phyloP scores from a whole-genome alignment of 2,329 filamentous ascomycete species.

The Diaporthe destruens region DNA sequence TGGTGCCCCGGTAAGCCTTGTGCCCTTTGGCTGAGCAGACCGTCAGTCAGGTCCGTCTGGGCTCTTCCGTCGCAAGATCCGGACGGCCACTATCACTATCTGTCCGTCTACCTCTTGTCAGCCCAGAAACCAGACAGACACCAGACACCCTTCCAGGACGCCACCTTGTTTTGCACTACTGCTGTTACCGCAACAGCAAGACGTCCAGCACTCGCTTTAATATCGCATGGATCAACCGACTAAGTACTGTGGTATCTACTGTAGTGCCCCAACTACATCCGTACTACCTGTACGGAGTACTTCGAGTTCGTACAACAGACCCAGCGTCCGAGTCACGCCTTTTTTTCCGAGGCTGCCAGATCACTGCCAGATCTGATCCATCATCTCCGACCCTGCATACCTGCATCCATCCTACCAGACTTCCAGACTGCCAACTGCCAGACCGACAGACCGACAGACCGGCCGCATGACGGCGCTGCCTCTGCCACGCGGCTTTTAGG shows the following conservation, averaged over 20 bases:
- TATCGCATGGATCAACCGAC: constrained; percentile 5
- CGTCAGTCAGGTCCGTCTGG: constrained; percentile 18
- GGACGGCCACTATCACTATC: not conserved
- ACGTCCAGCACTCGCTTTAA: not conserved
- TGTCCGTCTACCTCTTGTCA: constrained; percentile 13
- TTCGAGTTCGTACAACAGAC: not conserved
- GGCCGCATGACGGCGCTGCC: not conserved
- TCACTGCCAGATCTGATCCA: constrained; percentile 33
- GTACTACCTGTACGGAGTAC: not conserved
- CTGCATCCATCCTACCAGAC: constrained; percentile 21
- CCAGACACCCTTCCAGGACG: not conserved
- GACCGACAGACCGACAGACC: not conserved
- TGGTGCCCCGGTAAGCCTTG: constrained; percentile 5
- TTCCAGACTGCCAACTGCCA: not conserved
- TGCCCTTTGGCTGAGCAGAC: not conserved
- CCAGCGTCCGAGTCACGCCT: constrained; percentile 7
- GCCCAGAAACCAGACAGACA: constrained; percentile 4
- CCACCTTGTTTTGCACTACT: not conserved
- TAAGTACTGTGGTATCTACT: not conserved
- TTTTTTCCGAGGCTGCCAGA: constrained; percentile 9
- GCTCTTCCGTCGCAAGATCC: constrained; percentile 14
- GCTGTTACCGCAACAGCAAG: no score
- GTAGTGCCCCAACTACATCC: no score
- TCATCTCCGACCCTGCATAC: constrained; percentile 27
- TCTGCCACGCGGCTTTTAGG: constrained; percentile 15